Evolutionary conservation across 805 yeast species (phyloP), one percentile per base, ranked within the genome.

Genomic region (Zygosaccharomyces gambellarensis): DNA sequence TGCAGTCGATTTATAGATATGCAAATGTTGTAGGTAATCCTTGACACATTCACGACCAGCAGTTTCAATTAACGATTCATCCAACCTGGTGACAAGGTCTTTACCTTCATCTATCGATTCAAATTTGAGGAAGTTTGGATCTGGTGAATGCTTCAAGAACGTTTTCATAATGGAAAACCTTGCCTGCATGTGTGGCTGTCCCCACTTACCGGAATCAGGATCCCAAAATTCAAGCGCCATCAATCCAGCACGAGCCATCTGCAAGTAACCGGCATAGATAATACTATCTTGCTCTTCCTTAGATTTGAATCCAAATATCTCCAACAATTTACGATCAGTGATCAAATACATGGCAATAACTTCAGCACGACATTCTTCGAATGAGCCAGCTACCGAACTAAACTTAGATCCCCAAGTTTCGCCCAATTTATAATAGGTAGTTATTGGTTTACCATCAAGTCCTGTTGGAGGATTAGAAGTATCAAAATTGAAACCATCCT

Each of bases 111-210:
- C 38, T 8, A 34, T 5, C 58, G 75, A 71, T 32, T 74, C 75
- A 45, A 89, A 69, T 43, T 72, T 70, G 25, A 82, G 82, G 36
- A 88, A 83, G 14, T 71, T 77, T 22, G 71, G 68, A 27, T 85
- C 82, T 0, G 89, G 83, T 22, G 61, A 53, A 41, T 62, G 65
- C 47, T 81, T 75, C 59, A 85, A 69, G 63, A 87, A 82, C 11
- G 83, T 77, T 71, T 86, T 87, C 76, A 87, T 75, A 57, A 89
- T 88, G 29, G 94, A 87, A 69, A 78, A 89, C 67, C 97, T 76
- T 3, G 96, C 96, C 71, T 88, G 95, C 89, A 88, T 87, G 66
- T 89, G 97, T 11, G 97, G 83, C 71, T 89, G 97, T 28, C 96
- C 96, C 96, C 96, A 89, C 69, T 87, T 88, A 51, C 74, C 71